phyloP scores from a whole-genome alignment of 2,329 filamentous ascomycete genomes.

The Epichloe sibirici region DNA sequence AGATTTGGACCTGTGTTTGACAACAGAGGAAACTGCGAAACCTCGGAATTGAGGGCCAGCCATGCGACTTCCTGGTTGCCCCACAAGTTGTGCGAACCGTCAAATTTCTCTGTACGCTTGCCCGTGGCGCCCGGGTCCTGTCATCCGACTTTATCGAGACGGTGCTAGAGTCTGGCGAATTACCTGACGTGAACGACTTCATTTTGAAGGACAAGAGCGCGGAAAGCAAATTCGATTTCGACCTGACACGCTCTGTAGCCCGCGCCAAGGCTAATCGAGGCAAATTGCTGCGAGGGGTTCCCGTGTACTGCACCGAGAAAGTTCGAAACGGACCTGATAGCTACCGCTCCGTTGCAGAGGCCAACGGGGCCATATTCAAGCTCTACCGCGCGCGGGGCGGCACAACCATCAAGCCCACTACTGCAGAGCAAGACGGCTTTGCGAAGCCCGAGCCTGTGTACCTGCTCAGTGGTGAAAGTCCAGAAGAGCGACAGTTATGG shows the following conservation, averaged over 20 bases:
- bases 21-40: conserved; percentile 70
- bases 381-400: conserved; percentile 64
- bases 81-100: conserved; percentile 78
- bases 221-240: conserved; percentile 60
- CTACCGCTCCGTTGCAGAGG: conserved; percentile 73
- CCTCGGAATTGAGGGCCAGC: conserved; percentile 68
- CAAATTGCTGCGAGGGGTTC: conserved; percentile 60
- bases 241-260: conserved; percentile 52
- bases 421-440: conserved; percentile 50
- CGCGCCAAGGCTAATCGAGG: conserved; percentile 68
- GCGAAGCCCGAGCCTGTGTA: conserved; percentile 62
- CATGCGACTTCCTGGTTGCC: conserved; percentile 77
- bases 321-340: conserved; percentile 74
- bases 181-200: conserved; percentile 54
- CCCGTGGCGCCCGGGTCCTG: conserved; percentile 67
- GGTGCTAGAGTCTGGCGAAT: conserved; percentile 55
- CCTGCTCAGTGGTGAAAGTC: conserved; percentile 57
- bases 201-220: conserved; percentile 57
- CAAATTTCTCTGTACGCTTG: conserved; percentile 85
- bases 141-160: conserved; percentile 67
- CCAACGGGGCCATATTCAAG: conserved; percentile 77
- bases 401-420: conserved; percentile 51
- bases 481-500: conserved; percentile 66
- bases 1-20: conserved; percentile 8
- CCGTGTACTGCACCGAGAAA: conserved; percentile 72